Evolutionary conservation across 129 eudicot genomes (phyloP), one percentile per base, ranked within the genome.

Genomic region (Lactuca sativa): DNA sequence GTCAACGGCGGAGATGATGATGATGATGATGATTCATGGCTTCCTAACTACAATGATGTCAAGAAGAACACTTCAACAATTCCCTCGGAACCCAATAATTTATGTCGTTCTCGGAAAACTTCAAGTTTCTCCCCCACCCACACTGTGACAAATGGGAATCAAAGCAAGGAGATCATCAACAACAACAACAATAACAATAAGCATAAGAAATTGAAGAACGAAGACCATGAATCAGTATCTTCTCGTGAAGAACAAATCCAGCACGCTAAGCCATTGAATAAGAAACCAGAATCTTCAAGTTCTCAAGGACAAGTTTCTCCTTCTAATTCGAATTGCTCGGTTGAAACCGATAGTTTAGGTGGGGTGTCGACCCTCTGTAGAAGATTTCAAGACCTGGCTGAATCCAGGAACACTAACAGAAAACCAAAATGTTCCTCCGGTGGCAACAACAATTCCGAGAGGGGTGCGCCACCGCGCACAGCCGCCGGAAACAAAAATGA

Each of bases 291-390:
- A 25, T 9, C 41, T 38, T 68, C 64, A 55, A 69, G 1, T 18
- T 65, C 70, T 64, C 40, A 56, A 32, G 47, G 44, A 53, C 43
- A 69, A 53, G 62, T n/a, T 61, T 53, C 71, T 5, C 60, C 74
- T 5, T 5, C 40, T 60, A 18, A 16, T 40, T 69, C 59, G 38
- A 73, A 77, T 14, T 53, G 38, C 62, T 59, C 78, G 1, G 56
- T 44, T 7, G 77, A 72, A 71, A 65, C 66, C 17, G 71, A 64
- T 9, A 81, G 74, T 65, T 62, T 31, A 32, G 79, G 88, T 9
- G 89, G 82, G n/a, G 97, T 91, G n/a, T 91, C 97, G 5, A 85
- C 92, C 3, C 86, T 91, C 9, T 82, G 88, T 49, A 81, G 78
- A 41, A 81, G 61, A 51, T 91, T 95, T 95, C 71, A 83, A 52